phyloP scores from a whole-genome alignment of 176 grass and related monocot species.

The Oryza brachyantha region DNA sequence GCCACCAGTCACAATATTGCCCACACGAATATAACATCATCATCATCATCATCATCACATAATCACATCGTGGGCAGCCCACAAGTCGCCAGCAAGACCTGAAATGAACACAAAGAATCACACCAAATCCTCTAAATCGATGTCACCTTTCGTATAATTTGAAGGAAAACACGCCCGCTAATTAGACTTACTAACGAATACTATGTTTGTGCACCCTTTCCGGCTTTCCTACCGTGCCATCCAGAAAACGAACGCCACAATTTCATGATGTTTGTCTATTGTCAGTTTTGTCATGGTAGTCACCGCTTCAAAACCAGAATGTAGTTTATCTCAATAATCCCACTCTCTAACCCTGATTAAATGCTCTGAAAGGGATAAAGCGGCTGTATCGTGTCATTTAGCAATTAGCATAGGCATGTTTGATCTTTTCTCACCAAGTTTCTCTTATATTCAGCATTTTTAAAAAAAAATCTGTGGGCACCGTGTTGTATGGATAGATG shows the following conservation, averaged over 20 bases:
- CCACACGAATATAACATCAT: slow-evolving; percentile 23
- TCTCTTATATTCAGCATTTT: neutral
- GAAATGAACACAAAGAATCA: neutral
- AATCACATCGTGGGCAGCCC: slow-evolving; percentile 36
- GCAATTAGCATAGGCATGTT: neutral
- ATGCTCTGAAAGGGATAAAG: neutral
- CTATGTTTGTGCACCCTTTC: neutral
- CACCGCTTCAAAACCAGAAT: neutral
- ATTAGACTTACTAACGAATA: neutral
- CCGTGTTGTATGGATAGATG: neutral
- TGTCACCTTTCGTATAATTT: neutral
- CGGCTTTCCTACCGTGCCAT: neutral
- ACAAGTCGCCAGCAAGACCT: neutral
- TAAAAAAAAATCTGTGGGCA: neutral
- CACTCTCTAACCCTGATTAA: neutral
- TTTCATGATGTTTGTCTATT: neutral
- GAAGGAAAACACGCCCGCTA: neutral
- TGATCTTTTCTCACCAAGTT: neutral
- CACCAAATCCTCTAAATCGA: neutral
- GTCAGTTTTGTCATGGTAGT: neutral
- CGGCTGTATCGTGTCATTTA: neutral
- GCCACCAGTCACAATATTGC: neutral
- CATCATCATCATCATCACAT: neutral
- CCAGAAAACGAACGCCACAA: neutral
- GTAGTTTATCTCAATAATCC: neutral